Base-by-base conservation (phyloP, 805 yeast genomes). In the Ogataea trehaloabstinens region DNA sequence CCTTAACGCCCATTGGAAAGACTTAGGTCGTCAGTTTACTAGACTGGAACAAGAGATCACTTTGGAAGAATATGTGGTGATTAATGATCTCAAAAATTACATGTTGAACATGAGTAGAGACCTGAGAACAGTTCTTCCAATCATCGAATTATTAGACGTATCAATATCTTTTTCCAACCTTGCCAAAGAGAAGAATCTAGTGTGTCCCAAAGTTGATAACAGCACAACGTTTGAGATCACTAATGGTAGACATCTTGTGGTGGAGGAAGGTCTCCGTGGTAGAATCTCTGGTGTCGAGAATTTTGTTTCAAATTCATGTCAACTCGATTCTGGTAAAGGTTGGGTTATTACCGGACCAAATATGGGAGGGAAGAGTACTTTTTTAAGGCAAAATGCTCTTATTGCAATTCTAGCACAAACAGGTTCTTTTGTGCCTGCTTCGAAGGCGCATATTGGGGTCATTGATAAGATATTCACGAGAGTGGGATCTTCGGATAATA, bases 301-400 rank as follows among this genome's bases (percentile, higher is more conserved):
- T 39, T 83, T 82, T 56, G 54, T 71, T 48, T 27, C 79, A 44
- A 70, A 76, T 41, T 66, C 69, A 39, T 73, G 78, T 33, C 6
- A 34, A 3, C 25, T 64, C 2, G 46, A 60, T 30, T 45, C 60
- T 0, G 48, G 55, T 5, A 46, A 61, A 4, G 53, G 74, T 2
- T 73, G 85, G 68, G 69, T 87, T 13, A 76, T 87, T n/a, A 83
- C 95, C 0, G 96, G 96, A 0, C 95, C 96, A 0, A 87, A 87
- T 54, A 84, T 84, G 91, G 91, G 91, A 5, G 93, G 93, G 6
- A 85, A 85, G 54, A 82, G 89, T 5, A 82, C 89, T 1, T 83
- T 78, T 53, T 71, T 85, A 30, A 71, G 87, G 44, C 90, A 84
- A 40, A 78, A 82, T 49, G 93, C 90, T 0, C 56, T 84, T 4